Base-by-base conservation (phyloP, 352 stramenopile genomes). In the Globisporangium polare region DNA sequence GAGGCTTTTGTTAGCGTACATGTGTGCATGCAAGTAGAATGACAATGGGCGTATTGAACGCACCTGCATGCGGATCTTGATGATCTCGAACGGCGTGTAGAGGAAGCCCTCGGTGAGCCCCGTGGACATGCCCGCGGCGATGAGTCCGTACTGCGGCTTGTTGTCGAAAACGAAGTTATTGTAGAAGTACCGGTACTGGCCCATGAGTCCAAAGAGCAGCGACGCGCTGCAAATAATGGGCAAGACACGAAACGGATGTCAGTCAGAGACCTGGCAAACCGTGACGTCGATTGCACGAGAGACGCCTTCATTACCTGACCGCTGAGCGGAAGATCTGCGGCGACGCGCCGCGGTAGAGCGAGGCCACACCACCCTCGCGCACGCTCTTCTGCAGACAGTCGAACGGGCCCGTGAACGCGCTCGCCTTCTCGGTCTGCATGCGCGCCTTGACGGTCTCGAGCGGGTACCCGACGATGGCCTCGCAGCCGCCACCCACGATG, bases 61-160 rank as follows among this genome's bases (percentile, higher is more conserved):
- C n/a, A 43, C 68, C 74, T 82, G 78, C 80, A 90, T 88, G 58
- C 78, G 73, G 56, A 90, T 82, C 60, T 88, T 90, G 46, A 87
- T 86, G 37, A 88, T 77, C 65, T 90, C 80, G 59, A 90, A 89
- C 8, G 80, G 80, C 26, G 78, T 88, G 65, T 90, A 90, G n/a
- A 90, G 58, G 54, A 85, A 55, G 10, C 67, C 73, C 55, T 90
- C 80, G 0, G 80, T 87, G 41, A 90, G 71, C 1, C 80, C 80
- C 41, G 80, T 88, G 52, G 76, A 84, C 51, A 86, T 67, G 35
- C 76, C 74, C 1, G 78, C 77, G 10, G 77, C 76, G 42, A 86
- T 73, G 29, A 90, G 63, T 22, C 76, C 75, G 46, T 74, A 68
- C 60, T 76, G 64, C 13, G 80, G 77, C 50, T 86, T 76, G 31